Evolutionary conservation across 176 grass and related monocot genomes (phyloP).

Genomic region (Avena eriantha): DNA sequence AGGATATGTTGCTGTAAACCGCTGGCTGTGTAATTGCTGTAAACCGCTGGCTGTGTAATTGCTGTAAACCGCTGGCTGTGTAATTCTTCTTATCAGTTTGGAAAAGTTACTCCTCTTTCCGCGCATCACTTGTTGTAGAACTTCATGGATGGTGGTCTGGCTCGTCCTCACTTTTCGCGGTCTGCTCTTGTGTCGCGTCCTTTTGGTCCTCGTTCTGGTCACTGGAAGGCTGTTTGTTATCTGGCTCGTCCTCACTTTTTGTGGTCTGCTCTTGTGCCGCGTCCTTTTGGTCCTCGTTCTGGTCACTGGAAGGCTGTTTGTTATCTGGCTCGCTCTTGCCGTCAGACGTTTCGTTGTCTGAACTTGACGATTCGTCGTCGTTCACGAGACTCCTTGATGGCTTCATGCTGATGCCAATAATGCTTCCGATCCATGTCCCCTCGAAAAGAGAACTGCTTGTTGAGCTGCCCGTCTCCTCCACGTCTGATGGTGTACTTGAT

Average conservation of each 20-base stretch:
- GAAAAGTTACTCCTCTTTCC: conserved; percentile 45
- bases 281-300: not conserved
- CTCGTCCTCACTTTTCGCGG: conserved; percentile 16
- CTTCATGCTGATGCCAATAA: conserved; percentile 52
- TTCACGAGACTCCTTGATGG: conserved; percentile 45
- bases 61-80: not conserved
- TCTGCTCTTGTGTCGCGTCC: conserved; percentile 7
- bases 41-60: not conserved
- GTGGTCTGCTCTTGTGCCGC: not conserved
- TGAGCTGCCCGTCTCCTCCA: conserved; percentile 34
- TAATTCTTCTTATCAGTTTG: conserved; percentile 30
- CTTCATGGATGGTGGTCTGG: conserved; percentile 32
- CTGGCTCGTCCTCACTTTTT: conserved; percentile 12
- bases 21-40: not conserved
- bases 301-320: not conserved
- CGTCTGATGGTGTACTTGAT: conserved; percentile 42
- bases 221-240: not conserved
- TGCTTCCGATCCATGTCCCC: conserved; percentile 46
- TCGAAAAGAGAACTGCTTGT: conserved; percentile 38
- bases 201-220: not conserved
- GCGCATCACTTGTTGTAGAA: not conserved
- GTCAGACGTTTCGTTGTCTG: conserved; percentile 45
- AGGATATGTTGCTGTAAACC: conserved; percentile 12
- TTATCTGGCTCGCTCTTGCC: conserved; percentile 15
- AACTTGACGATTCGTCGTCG: conserved; percentile 6